phyloP scores from a whole-genome alignment of 306 rosid genomes.

The Casuarina glauca region DNA sequence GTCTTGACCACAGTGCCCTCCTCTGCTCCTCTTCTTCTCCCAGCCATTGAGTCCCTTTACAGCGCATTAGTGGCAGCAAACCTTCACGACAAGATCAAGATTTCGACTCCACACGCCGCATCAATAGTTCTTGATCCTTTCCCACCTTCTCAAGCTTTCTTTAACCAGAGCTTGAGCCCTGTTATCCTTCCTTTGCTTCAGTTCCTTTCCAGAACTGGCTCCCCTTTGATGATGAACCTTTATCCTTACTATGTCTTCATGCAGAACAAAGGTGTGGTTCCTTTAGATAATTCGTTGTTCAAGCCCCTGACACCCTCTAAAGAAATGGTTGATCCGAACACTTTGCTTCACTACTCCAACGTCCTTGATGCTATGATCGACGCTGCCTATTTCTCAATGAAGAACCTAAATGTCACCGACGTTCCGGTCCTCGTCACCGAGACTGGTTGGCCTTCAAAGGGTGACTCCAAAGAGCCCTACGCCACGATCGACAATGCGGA shows the following conservation, averaged over 20 bases:
- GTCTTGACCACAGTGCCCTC: slow-evolving; percentile 72
- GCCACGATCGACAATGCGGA: slow-evolving; percentile 75
- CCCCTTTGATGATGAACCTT: slow-evolving; percentile 80
- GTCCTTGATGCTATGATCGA: slow-evolving; percentile 87
- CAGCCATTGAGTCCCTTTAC: slow-evolving; percentile 69
- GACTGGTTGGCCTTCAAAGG: slow-evolving; percentile 87
- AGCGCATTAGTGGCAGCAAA: slow-evolving; percentile 60
- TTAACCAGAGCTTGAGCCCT: slow-evolving; percentile 57
- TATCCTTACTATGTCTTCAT: slow-evolving; percentile 89
- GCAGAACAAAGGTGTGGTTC: slow-evolving; percentile 76
- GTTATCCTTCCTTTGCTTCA: slow-evolving; percentile 54
- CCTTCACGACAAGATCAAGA: slow-evolving; percentile 48
- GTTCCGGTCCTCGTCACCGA: slow-evolving; percentile 72
- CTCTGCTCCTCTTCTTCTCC: slow-evolving; percentile 63
- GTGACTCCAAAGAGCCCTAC: slow-evolving; percentile 76
- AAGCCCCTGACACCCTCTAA: slow-evolving; percentile 72
- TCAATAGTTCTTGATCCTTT: slow-evolving; percentile 67
- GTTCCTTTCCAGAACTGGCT: slow-evolving; percentile 58
- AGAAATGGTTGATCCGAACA: slow-evolving; percentile 92
- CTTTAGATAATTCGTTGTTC: slow-evolving; percentile 67
- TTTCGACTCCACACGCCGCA: slow-evolving; percentile 81
- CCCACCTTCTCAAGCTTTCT: slow-evolving; percentile 89
- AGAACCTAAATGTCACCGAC: slow-evolving; percentile 70
- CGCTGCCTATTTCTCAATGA: slow-evolving; percentile 82
- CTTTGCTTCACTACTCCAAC: slow-evolving; percentile 79